Conservation (phyloP, 768 basidiomycete genomes). For the Tylopilus felleus region DNA sequence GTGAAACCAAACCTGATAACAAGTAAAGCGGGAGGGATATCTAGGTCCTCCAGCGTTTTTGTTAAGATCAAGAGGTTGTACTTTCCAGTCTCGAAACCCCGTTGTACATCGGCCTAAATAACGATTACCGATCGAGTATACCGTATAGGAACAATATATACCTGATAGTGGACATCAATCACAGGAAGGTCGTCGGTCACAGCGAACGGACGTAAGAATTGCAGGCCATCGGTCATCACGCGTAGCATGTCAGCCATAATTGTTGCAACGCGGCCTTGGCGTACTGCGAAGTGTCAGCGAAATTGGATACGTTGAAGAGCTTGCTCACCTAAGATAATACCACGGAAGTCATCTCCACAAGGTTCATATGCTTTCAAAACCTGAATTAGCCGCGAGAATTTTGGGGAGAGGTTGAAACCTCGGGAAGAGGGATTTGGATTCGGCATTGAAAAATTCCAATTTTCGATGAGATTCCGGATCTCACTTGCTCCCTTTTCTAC, state of each 20-base stretch:
- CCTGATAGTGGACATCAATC: slow-evolving; percentile 33
- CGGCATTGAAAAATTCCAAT: slow-evolving; percentile 64
- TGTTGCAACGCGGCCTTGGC: slow-evolving; percentile 48
- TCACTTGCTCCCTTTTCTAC: slow-evolving; percentile 23
- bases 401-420: slow-evolving; percentile 66
- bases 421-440: slow-evolving; percentile 53
- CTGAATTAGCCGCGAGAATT: slow-evolving; percentile 60
- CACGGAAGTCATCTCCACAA: slow-evolving; percentile 58
- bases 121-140: slow-evolving; percentile 4
- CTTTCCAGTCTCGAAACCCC: slow-evolving; percentile 49
- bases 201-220: slow-evolving; percentile 54
- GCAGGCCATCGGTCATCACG: slow-evolving; percentile 47
- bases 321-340: slow-evolving; percentile 60
- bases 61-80: slow-evolving; percentile 65
- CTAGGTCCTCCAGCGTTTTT: slow-evolving; percentile 57
- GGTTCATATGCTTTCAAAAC: slow-evolving; percentile 52
- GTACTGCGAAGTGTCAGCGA: slow-evolving; percentile 41
- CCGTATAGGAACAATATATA: slow-evolving; percentile 12
- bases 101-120: slow-evolving; percentile 45
- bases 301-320: slow-evolving; percentile 32
- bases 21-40: slow-evolving; percentile 51
- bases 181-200: slow-evolving; percentile 39
- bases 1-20: slow-evolving; percentile 54
- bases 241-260: slow-evolving; percentile 58
- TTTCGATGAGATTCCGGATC: slow-evolving; percentile 44